Evolutionary conservation across 352 stramenopile genomes (phyloP).

Genomic region (Halophytophthora batemanensis): DNA sequence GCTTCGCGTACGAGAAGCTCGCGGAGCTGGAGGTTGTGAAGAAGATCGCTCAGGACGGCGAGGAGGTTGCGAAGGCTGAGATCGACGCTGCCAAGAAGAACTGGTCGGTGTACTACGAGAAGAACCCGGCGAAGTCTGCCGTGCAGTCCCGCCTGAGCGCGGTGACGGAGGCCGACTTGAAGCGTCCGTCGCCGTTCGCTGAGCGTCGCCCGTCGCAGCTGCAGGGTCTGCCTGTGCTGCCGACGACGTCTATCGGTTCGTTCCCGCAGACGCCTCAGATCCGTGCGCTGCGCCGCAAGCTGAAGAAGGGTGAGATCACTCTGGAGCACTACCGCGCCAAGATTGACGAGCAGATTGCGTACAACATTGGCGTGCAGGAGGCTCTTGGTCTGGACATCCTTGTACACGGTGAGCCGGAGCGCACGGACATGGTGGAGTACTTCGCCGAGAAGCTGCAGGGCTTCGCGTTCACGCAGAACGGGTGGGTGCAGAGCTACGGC

Average conservation of each 20-base stretch:
- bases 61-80: conserved; percentile 46
- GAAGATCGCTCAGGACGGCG: conserved; percentile 56
- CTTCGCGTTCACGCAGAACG: conserved; percentile 91
- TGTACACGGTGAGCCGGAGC: conserved; percentile 92
- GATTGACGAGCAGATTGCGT: conserved; percentile 92
- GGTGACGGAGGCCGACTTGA: conserved; percentile 75
- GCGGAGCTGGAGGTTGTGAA: conserved; percentile 84
- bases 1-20: conserved; percentile 91
- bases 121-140: conserved; percentile 70
- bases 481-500: conserved; percentile 94
- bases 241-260: conserved; percentile 93
- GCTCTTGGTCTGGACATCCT: conserved; percentile 91
- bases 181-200: conserved; percentile 76
- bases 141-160: conserved; percentile 58
- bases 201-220: conserved; percentile 72
- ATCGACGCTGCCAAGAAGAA: conserved; percentile 59
- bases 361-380: conserved; percentile 91
- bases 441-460: conserved; percentile 93
- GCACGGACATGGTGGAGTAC: conserved; percentile 95
- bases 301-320: conserved; percentile 80
- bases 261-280: conserved; percentile 93
- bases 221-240: conserved; percentile 70
- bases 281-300: conserved; percentile 66
- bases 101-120: conserved; percentile 76
- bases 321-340: conserved; percentile 74